Evolutionary conservation across 345 rosid species (phyloP).

Genomic region (Brassica cretica): DNA sequence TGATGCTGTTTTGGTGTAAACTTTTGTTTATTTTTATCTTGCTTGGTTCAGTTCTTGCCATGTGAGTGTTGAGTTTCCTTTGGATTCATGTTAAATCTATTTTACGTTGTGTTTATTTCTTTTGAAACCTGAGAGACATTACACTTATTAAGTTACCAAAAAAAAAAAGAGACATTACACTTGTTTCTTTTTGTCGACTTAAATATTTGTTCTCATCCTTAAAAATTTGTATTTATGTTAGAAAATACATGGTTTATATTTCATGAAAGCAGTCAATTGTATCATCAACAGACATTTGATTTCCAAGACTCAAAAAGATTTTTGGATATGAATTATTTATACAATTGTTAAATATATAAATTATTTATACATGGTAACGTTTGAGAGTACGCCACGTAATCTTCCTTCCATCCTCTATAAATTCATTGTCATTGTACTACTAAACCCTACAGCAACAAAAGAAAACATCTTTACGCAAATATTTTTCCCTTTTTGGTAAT

Average conservation of each 20-base stretch:
- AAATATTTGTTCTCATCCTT: neutral
- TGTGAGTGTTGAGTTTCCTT: neutral
- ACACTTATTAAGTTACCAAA: constrained; percentile 13
- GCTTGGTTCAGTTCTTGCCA: neutral
- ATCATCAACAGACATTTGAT: constrained; percentile 4
- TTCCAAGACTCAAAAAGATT: neutral
- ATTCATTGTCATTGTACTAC: constrained; percentile 19
- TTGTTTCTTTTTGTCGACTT: constrained; percentile 1
- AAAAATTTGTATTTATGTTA: neutral
- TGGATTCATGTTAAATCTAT: neutral
- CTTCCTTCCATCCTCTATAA: constrained; percentile 27
- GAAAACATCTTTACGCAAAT: neutral
- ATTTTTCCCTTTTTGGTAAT: neutral
- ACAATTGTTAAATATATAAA: neutral
- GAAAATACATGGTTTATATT: neutral
- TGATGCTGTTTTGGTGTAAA: neutral
- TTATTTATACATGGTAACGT: neutral
- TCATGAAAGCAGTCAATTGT: constrained; percentile 17
- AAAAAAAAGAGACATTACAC: too few relatives aligned
- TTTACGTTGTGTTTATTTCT: neutral
- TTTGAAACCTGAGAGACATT: neutral
- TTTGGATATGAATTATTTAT: neutral
- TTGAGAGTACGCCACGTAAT: constrained; percentile 21
- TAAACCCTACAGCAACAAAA: constrained; percentile 29
- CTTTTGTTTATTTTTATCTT: neutral